Base-by-base conservation (phyloP, 163 green algal species). In the Trebouxia gelatinosa region DNA sequence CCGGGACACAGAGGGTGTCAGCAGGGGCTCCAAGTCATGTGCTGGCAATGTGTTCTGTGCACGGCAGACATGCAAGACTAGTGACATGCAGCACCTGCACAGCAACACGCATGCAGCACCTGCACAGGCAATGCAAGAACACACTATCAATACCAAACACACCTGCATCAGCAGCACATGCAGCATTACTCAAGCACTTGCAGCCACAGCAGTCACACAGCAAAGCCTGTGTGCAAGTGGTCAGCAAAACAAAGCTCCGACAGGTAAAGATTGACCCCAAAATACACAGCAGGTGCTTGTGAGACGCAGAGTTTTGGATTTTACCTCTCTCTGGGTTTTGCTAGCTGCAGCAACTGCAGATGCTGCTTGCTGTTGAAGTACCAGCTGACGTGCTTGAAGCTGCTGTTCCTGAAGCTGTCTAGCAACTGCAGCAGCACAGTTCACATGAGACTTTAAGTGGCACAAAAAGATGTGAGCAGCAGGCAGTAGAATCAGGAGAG, bases 331-430 rank as follows among this genome's bases (percentile, higher is more conserved):
- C 74, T 97, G 92, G 29, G 92, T 94, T 79, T 95, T 95, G 75
- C 81, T 91, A n/a, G 88, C 89, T 6, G 91, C 90, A 19, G 83
- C 85, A 26, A 90, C 87, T 32, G 93, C 92, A 11, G 80, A 90
- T 29, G 84, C 84, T 16, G 93, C 93, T 84, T 97, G 92, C 82
- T 95, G 90, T 82, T 94, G 87, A 61, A 97, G 81, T 57, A 97
- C 89, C 81, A 95, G 83, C 84, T 93, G 87, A 7, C 92, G 87
- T 11, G 89, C 88, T 43, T 89, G 80, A 59, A 95, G 85, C 88
- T 96, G 92, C 88, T 97, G 92, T 84, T 96, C 92, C 83, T 94
- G 89, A 86, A 94, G 93, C 72, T 90, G 78, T 13, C 88, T 81
- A 40, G 80, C 81, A n/a, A 89, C 87, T 91, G 87, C 83, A 61